phyloP scores from a whole-genome alignment of 2,329 filamentous ascomycete genomes.

The Blastomyces percursus region DNA sequence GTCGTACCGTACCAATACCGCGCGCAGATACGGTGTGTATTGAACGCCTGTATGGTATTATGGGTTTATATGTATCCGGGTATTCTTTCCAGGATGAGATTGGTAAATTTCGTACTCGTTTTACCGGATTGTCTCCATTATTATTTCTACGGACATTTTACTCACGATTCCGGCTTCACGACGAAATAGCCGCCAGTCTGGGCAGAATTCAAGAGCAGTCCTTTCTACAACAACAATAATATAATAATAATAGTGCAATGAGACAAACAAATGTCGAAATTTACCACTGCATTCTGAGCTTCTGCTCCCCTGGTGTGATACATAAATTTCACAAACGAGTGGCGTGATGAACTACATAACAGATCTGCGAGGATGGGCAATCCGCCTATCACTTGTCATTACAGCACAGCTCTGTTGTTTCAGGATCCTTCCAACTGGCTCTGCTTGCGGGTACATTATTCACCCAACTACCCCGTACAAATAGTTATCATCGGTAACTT shows the following conservation, averaged over 20 bases:
- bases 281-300: neutral
- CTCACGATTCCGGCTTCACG: too few species aligned
- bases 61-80: neutral
- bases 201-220: neutral
- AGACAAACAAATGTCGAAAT: too few species aligned
- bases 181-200: neutral
- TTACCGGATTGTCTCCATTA: neutral
- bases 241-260: too few species aligned
- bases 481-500: neutral
- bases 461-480: neutral
- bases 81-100: neutral
- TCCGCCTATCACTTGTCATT: neutral
- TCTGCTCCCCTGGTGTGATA: neutral
- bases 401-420: conserved; percentile 3
- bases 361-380: neutral
- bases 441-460: neutral
- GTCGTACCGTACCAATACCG: conserved; percentile 1
- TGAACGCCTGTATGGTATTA: neutral
- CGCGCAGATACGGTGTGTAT: neutral
- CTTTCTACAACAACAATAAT: too few species aligned
- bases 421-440: neutral
- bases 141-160: too few species aligned
- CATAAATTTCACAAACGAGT: neutral
- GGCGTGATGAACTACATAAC: neutral
- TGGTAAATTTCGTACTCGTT: neutral